These are phyloP conservation scores for Rutstroemia sydowiana DNA, from an alignment of 2,329 filamentous ascomycete species.

Conservation along the genomic window DNA sequence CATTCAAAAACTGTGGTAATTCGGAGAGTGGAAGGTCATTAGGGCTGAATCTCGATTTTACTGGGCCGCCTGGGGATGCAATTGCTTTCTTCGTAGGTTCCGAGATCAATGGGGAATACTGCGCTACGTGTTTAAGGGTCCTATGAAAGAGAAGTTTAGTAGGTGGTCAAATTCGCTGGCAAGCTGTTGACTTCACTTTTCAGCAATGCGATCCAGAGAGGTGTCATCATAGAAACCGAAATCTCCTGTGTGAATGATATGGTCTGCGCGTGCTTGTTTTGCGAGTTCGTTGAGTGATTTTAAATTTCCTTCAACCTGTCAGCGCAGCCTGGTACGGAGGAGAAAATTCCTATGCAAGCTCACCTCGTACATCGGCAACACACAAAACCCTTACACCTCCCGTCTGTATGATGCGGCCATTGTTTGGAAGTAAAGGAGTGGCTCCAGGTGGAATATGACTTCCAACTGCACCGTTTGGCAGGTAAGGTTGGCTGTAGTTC, in stretches of 20 bases:
- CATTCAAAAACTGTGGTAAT: slow-evolving; percentile 79
- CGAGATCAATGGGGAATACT: slow-evolving; percentile 90
- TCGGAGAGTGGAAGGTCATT: slow-evolving; percentile 87
- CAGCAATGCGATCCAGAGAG: slow-evolving; percentile 92
- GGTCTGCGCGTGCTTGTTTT: slow-evolving; percentile 87
- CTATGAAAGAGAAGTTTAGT: slow-evolving; percentile 39
- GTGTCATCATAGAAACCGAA: slow-evolving; percentile 98
- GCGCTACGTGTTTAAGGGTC: slow-evolving; percentile 95
- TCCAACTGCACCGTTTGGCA: slow-evolving; percentile 53
- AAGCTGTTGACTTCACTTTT: slow-evolving; percentile 61
- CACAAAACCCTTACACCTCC: slow-evolving; percentile 61
- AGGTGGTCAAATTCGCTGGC: slow-evolving; percentile 12
- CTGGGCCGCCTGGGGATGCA: slow-evolving; percentile 60
- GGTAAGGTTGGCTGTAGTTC: slow-evolving; percentile 37
- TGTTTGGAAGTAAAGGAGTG: slow-evolving; percentile 58
- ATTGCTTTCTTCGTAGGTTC: slow-evolving; percentile 67
- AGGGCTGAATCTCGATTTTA: slow-evolving; percentile 78
- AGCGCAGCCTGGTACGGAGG: slow-evolving; percentile 15
- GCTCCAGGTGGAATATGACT: slow-evolving; percentile 48
- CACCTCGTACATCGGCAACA: slow-evolving; percentile 67
- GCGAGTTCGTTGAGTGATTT: slow-evolving; percentile 94
- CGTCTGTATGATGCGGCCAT: slow-evolving; percentile 58
- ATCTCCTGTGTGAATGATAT: slow-evolving; percentile 97
- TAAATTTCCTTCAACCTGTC: slow-evolving; percentile 65
- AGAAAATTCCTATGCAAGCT: slow-evolving; percentile 18